Base-by-base conservation (phyloP, 495 filamentous ascomycete species). In the Astrothelium macrocarpum region DNA sequence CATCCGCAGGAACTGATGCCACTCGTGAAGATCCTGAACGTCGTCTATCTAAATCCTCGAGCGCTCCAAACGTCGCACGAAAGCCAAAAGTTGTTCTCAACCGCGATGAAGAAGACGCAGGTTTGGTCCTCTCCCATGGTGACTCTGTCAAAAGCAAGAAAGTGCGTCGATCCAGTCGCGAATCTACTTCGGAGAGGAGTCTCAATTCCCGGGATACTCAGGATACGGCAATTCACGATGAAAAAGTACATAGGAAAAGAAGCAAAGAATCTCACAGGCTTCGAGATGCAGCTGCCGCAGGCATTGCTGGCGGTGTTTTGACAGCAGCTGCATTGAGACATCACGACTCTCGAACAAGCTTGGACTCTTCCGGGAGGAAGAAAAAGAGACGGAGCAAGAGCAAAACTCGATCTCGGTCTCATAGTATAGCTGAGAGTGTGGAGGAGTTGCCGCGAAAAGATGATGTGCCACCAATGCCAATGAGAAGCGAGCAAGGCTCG, bases 401-500 rank as follows among this genome's bases (percentile, higher is more conserved):
- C 23, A 84, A 78, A 65, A 83, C 80, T 63, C 74, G 75, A 18
- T 85, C 83, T 65, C 77, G 86, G 26, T 80, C 77, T 32, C 79
- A 75, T 18, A 85, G 80, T 67, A 67, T 82, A 63, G 82, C 85
- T 10, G 77, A 78, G 46, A 73, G 67, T 28, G 59, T 66, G 1
- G 72, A 74, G n/a, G 70, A 71, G 31, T 49, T 66, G 9, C 53
- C 58, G 34, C 53, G 49, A 76, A 78, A 78, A 76, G 75, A 87
- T 75, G 75, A 60, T 68, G 75, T 70, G n/a, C 85, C 90, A 14
- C 89, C 87, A 1, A 88, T 96, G 86, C 92, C 91, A 1, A 80
- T 95, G 71, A 85, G 84, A 71, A 95, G 91, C 73, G 89, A 90
- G 49, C 82, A 87, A 58, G 82, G 88, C 32, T 95, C 91, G 0